Evolutionary conservation across 768 basidiomycete genomes (phyloP).

Genomic region (Antrodiella citrinella): DNA sequence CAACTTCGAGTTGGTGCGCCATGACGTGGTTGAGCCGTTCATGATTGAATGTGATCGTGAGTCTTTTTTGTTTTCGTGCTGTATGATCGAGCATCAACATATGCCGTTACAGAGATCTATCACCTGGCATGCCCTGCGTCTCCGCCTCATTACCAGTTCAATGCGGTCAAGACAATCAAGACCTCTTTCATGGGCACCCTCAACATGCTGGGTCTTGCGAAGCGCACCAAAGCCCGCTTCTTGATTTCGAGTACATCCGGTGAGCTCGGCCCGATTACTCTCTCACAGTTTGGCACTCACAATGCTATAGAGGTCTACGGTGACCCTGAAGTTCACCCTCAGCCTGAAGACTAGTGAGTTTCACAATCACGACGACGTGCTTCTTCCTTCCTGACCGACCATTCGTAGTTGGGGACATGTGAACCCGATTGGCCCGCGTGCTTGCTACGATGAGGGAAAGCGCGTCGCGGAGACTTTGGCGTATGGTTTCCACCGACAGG

Average conservation of each 20-base stretch:
- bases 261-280: slow-evolving; percentile 23
- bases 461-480: slow-evolving; percentile 97
- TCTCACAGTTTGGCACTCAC: not conserved
- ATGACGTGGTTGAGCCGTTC: slow-evolving; percentile 95
- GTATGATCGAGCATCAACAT: slow-evolving; percentile 3
- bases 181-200: slow-evolving; percentile 97
- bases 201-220: slow-evolving; percentile 98
- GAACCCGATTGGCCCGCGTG: slow-evolving; percentile 95
- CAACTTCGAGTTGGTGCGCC: slow-evolving; percentile 96
- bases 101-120: slow-evolving; percentile 69
- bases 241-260: slow-evolving; percentile 93
- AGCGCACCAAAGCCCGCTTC: slow-evolving; percentile 96
- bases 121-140: slow-evolving; percentile 98
- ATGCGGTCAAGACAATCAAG: slow-evolving; percentile 96
- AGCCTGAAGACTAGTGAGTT: slow-evolving; percentile 87
- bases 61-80: slow-evolving; percentile 24
- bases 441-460: slow-evolving; percentile 99
- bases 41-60: slow-evolving; percentile 98
- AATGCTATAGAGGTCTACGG: slow-evolving; percentile 80
- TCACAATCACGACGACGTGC: not conserved
- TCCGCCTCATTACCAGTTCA: slow-evolving; percentile 96
- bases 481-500: slow-evolving; percentile 92
- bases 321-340: slow-evolving; percentile 97
- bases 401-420: slow-evolving; percentile 86
- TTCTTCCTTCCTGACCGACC: slow-evolving; percentile 10